These are phyloP conservation scores for Lodderomyces jiufengensis DNA, from an alignment of 1,139 yeast species.

Conservation along the genomic window DNA sequence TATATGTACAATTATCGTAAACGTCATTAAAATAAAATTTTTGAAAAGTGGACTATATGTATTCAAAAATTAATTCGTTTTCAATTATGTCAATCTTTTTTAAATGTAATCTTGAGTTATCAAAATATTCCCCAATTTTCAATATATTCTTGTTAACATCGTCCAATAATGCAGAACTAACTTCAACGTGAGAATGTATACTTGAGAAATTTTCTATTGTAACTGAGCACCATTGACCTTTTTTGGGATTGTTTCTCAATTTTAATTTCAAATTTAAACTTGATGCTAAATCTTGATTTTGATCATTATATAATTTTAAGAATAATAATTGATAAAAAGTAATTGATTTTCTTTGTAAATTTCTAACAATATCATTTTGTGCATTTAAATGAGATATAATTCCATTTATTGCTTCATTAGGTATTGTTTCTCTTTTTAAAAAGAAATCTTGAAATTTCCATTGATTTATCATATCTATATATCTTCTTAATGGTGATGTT, in stretches of 20 bases:
- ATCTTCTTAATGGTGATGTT: constrained; percentile 87
- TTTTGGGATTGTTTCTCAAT: constrained; percentile 27
- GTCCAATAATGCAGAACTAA: constrained; percentile 18
- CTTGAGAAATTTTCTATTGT: constrained; percentile 26
- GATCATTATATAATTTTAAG: constrained; percentile 25
- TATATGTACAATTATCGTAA: not conserved
- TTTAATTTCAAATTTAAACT: constrained; percentile 4
- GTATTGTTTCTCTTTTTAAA: constrained; percentile 7
- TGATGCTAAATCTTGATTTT: constrained; percentile 11
- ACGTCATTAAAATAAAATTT: not conserved
- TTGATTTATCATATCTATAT: constrained; percentile 78
- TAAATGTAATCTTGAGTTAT: constrained; percentile 17
- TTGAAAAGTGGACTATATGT: constrained; percentile 2
- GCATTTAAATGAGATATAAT: constrained; percentile 10
- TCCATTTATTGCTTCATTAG: constrained; percentile 6
- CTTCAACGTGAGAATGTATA: constrained; percentile 24
- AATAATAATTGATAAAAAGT: constrained; percentile 42
- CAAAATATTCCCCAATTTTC: constrained; percentile 23
- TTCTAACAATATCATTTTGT: constrained; percentile 19
- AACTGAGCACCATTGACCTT: constrained; percentile 24
- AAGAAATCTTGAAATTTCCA: constrained; percentile 43
- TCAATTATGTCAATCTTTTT: constrained; percentile 32
- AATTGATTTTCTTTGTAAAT: constrained; percentile 23
- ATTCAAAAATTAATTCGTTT: constrained; percentile 25
- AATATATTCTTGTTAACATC: constrained; percentile 20